phyloP scores from a whole-genome alignment of 1,284 basidiomycete species.

The Phaffia rhodozyma region DNA sequence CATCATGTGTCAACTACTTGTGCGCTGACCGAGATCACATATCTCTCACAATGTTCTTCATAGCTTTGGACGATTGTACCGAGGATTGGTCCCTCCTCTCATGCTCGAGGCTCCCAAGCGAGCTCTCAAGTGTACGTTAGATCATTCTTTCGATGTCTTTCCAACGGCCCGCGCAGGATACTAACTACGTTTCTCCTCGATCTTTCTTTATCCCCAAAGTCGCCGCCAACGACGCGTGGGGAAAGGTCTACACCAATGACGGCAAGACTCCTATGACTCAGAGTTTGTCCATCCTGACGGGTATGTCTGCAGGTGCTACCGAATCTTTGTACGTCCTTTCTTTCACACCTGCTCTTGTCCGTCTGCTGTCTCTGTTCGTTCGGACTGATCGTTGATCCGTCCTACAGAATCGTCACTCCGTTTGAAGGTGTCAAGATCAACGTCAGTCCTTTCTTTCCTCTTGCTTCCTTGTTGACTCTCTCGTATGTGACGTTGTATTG shows the following conservation, averaged over 20 bases:
- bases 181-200: neutral
- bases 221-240: slow-evolving; percentile 89
- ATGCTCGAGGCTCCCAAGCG: slow-evolving; percentile 96
- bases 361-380: neutral
- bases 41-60: too few species aligned
- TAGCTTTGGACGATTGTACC: slow-evolving; percentile 75
- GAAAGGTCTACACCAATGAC: slow-evolving; percentile 42
- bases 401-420: slow-evolving; percentile 49
- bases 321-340: slow-evolving; percentile 62
- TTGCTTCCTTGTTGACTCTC: neutral
- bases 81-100: slow-evolving; percentile 86
- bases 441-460: slow-evolving; percentile 4
- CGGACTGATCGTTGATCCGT: neutral
- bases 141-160: slow-evolving; percentile 14
- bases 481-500: neutral
- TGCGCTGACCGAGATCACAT: too few species aligned
- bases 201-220: slow-evolving; percentile 16
- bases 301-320: slow-evolving; percentile 86
- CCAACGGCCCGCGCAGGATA: neutral
- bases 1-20: neutral
- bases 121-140: slow-evolving; percentile 83
- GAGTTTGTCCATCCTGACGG: slow-evolving; percentile 71
- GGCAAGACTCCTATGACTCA: slow-evolving; percentile 81
- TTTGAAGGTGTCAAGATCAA: slow-evolving; percentile 93
- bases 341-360: too few species aligned